Percentiles rank a stretch among this genome's conserved stretches.
Conservation (phyloP, 768 basidiomycete genomes). For the Suillus discolor region DNA sequence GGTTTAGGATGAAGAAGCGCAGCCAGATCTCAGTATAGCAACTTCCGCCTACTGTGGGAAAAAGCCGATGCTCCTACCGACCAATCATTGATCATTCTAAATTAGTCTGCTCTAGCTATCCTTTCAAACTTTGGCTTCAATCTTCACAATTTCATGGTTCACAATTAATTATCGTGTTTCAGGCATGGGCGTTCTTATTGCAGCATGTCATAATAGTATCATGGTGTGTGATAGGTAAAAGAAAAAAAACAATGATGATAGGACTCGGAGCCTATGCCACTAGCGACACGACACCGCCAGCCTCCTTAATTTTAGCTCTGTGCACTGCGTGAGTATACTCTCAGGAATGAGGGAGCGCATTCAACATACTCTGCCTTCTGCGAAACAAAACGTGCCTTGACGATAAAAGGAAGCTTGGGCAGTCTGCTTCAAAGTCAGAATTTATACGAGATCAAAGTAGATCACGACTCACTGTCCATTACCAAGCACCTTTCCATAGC, state of each 20-base stretch:
- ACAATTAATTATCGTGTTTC: conserved; percentile 6
- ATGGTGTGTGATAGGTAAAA: conserved; percentile 13
- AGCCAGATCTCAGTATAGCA: too few relatives aligned
- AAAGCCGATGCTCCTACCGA: conserved; percentile 4
- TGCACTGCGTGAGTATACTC: conserved; percentile 21
- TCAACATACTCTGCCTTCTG: conserved; percentile 72
- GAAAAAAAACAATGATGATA: conserved; percentile 26
- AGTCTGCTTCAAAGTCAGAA: conserved; percentile 48
- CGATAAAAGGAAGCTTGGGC: conserved; percentile 91
- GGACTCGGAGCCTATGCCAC: conserved; percentile 63
- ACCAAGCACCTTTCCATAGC: conserved; percentile 94
- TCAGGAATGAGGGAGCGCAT: conserved; percentile 18
- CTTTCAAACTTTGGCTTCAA: not conserved
- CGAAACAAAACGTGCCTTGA: conserved; percentile 97
- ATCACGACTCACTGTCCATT: conserved; percentile 75
- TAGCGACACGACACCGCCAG: conserved; percentile 91
- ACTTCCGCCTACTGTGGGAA: not conserved
- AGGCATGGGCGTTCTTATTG: conserved; percentile 16
- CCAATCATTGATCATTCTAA: conserved; percentile 4
- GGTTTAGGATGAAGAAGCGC: conserved; percentile 11
- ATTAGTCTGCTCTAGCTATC: not conserved
- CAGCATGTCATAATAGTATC: conserved; percentile 16
- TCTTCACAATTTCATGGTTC: not conserved
- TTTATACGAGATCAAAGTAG: not conserved
- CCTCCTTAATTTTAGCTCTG: conserved; percentile 85